phyloP scores from a whole-genome alignment of 768 basidiomycete species.

The Tremella yokohamensis region DNA sequence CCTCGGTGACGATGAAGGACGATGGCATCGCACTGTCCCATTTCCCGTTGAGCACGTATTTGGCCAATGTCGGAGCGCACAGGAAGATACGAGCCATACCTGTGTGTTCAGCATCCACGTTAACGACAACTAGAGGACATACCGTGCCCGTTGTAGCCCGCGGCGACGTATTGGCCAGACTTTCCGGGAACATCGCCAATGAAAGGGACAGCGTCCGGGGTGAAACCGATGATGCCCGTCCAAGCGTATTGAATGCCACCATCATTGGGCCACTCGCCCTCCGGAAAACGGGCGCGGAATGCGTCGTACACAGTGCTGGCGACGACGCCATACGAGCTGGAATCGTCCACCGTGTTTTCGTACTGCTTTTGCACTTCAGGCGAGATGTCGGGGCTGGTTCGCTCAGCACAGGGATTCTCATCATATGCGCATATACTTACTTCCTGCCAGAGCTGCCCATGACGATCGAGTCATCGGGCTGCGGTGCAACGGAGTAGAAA shows the following conservation, averaged over 20 bases:
- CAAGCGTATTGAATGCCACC: constrained; percentile 24
- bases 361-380: too few species aligned
- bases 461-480: constrained; percentile 3
- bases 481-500: background rate
- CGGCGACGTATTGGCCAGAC: constrained; percentile 41
- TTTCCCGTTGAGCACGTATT: constrained; percentile 18
- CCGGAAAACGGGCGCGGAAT: background rate
- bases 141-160: constrained; percentile 48
- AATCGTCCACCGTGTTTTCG: background rate
- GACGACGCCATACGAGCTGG: background rate
- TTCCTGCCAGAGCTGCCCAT: background rate
- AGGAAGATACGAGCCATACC: constrained; percentile 40
- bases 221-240: constrained; percentile 43
- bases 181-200: constrained; percentile 47
- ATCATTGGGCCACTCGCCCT: background rate
- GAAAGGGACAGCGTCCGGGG: constrained; percentile 36
- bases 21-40: constrained; percentile 36
- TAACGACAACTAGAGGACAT: constrained; percentile 16
- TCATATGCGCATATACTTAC: too few species aligned
- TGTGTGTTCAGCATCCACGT: too few species aligned
- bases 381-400: too few species aligned
- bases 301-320: background rate
- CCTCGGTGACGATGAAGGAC: constrained; percentile 28
- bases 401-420: too few species aligned
- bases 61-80: constrained; percentile 30